Conservation (phyloP, 169 alveolate genomes). For the Plasmodium billcollinsi region DNA sequence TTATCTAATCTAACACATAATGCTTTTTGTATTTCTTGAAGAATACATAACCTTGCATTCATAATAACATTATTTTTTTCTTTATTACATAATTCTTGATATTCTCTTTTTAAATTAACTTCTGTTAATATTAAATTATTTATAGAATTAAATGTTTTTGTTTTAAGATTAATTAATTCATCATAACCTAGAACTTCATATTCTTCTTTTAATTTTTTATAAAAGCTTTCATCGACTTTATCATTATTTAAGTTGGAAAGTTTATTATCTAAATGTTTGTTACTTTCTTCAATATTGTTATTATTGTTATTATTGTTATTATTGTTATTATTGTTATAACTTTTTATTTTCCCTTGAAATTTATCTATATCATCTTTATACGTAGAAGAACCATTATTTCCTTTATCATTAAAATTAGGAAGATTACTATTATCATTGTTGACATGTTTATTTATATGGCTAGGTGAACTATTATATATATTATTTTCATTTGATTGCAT, state of each 20-base stretch:
- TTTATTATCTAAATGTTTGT: slow-evolving; percentile 51
- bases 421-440: background rate
- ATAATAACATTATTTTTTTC: slow-evolving; percentile 64
- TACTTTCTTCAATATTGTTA: slow-evolving; percentile 21
- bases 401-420: background rate
- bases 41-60: slow-evolving; percentile 59
- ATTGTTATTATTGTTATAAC: slow-evolving; percentile 19
- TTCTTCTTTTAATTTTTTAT: slow-evolving; percentile 70
- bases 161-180: slow-evolving; percentile 42
- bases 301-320: background rate
- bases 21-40: slow-evolving; percentile 73
- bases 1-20: slow-evolving; percentile 64
- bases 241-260: slow-evolving; percentile 24
- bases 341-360: slow-evolving; percentile 52
- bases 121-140: slow-evolving; percentile 65
- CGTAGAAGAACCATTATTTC: background rate
- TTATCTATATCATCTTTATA: slow-evolving; percentile 59
- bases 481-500: background rate
- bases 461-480: no score
- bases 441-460: background rate
- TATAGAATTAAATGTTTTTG: slow-evolving; percentile 57
- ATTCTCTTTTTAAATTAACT: slow-evolving; percentile 54
- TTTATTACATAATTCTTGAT: slow-evolving; percentile 64
- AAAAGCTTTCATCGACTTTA: slow-evolving; percentile 70
- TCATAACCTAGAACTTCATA: slow-evolving; percentile 52